Evolutionary conservation across 768 basidiomycete species (phyloP), one percentile per base, ranked within the genome.

Genomic region (Suillus brevipes): DNA sequence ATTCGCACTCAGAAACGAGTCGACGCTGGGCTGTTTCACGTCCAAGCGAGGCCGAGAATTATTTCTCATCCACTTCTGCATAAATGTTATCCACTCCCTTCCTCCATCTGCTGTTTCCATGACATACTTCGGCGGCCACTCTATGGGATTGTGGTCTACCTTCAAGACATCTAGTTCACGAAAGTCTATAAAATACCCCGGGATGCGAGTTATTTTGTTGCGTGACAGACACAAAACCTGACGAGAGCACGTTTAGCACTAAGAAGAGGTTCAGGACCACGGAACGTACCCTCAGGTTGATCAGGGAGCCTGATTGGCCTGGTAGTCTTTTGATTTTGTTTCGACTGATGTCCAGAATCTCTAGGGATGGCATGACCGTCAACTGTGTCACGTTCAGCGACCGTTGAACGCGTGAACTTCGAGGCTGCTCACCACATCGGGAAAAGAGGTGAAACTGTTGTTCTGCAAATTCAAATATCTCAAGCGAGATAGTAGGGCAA

Each of bases 261-360:
- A 59, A 23, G n/a, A 23, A 4, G 37, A 42, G 23, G 49, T 47
- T 56, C 18, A 31, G 25, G 50, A 64, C 31, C 37, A 65, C 34
- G 49, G 34, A 37, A 73, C 84, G 28, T 74, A 92, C 94, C 68
- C 87, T 85, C 66, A 99, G 87, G 64, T 89, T 85, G 59, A 84
- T 76, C 47, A 99, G 84, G 7, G 88, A 84, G 7, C 95, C 95
- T 20, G 95, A 91, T 66, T 88, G 83, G 5, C 85, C 78, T 13
- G 97, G 97, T 25, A 99, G 80, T 58, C 82, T 80, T 74, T 85
- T 89, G 69, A 99, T 86, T 78, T 89, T 93, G 79, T 99, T 99
- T 68, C 92, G 88, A 68, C 94, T 95, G 50, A 99, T 84, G 76
- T 99, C 97, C 67, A 99, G 80, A 65, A 95, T 97, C 78, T 99